Base-by-base conservation (phyloP, 805 yeast genomes). In the Sugiyamaella smithiae region DNA sequence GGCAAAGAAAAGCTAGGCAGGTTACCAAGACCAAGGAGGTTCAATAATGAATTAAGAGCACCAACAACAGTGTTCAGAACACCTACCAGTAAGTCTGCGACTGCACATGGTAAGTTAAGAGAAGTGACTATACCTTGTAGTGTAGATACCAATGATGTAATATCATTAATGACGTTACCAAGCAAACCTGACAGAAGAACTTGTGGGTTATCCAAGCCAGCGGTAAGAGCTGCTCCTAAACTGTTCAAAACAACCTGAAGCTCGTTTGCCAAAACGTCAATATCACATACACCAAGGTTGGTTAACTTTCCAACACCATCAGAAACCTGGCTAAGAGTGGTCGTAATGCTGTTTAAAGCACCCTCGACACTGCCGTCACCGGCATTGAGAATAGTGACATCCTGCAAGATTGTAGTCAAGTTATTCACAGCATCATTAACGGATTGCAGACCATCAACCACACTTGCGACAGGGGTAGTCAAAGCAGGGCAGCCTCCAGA, bases 401-500 rank as follows among this genome's bases (percentile, higher is more conserved):
- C 20, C 16, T 11, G 14, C 14, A 42, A n/a, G 16, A 20, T n/a
- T 2, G 35, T 31, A 17, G 45, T 42, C 16, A 42, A 37, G 17
- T 29, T 31, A 4, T 19, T 14, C 5, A 26, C 36, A 16, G 37
- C 45, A 14, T 12, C 22, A 22, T 42, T 23, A 17, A 42, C 36
- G 17, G 9, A 6, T n/a, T 19, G 4, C 2, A 42, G 45, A 7
- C 38, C 45, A 20, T 25, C 24, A 12, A 42, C 37, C 14, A 28
- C 36, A 12, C 23, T 23, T 3, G 35, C 37, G 17, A 42, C 45
- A 9, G 45, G 37, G 11, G 24, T 23, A 28, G 45, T 42, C 19
- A 42, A 28, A 16, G 45, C 23, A 28, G 45, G 45, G 17, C 45
- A 42, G 12, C 45, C 45, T 12, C 45, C 37, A 31, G 45, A 28